phyloP scores from a whole-genome alignment of 2,329 filamentous ascomycete genomes.

The Penicillium sp. region DNA sequence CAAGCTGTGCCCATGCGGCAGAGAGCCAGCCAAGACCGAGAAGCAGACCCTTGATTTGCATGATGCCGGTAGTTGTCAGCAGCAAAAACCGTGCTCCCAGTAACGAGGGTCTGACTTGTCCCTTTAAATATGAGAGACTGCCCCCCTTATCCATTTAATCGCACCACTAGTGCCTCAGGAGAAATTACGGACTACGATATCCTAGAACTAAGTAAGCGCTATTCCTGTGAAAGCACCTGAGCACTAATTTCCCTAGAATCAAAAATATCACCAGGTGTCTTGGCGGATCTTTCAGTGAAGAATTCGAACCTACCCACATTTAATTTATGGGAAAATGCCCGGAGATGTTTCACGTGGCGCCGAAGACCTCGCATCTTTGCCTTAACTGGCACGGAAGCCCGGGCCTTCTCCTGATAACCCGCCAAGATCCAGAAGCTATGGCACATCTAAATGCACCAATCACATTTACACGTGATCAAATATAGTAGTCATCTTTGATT shows the following conservation, averaged over 20 bases:
- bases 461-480: not conserved
- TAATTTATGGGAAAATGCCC: slow-evolving; percentile 7
- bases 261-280: not conserved
- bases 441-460: slow-evolving; percentile 9
- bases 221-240: not conserved
- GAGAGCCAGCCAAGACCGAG: slow-evolving; percentile 6
- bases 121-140: not conserved
- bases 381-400: not conserved
- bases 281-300: not conserved
- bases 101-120: not conserved
- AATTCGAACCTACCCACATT: not conserved
- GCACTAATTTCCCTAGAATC: slow-evolving; percentile 6
- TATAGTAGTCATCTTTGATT: not conserved
- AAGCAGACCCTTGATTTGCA: slow-evolving; percentile 2
- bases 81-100: not conserved
- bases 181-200: not conserved
- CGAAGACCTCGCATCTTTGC: not conserved
- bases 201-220: not conserved
- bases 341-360: slow-evolving; percentile 2
- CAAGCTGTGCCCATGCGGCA: slow-evolving; percentile 4
- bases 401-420: slow-evolving; percentile 5
- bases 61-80: not conserved
- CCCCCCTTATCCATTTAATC: not conserved
- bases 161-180: not conserved
- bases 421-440: not conserved